Percentiles rank a stretch among this genome's conserved stretches.
phyloP scores from a whole-genome alignment of 2,329 filamentous ascomycete species.

The Teratosphaeria epicoccoides region DNA sequence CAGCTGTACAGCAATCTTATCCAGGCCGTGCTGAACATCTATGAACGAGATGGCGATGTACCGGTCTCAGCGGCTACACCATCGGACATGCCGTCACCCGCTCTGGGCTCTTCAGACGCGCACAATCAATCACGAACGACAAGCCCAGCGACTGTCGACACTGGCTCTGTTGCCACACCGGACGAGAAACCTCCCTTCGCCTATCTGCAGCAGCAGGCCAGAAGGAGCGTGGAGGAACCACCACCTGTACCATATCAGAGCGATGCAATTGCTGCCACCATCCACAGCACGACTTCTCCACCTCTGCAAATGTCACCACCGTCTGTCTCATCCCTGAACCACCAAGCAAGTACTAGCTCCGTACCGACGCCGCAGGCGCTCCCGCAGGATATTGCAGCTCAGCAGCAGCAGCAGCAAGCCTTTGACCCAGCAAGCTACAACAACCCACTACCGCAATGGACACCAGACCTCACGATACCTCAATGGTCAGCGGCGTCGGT shows the following conservation, averaged over 20 bases:
- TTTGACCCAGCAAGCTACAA: not conserved
- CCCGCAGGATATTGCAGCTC: not conserved
- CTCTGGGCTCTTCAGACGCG: constrained; percentile 31
- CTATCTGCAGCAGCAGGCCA: constrained; percentile 21
- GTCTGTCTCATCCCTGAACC: not conserved
- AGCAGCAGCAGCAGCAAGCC: constrained; percentile 1
- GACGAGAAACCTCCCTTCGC: constrained; percentile 19
- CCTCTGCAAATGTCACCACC: not conserved
- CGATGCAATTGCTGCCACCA: not conserved
- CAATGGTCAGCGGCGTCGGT: constrained; percentile 12
- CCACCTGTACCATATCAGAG: constrained; percentile 23
- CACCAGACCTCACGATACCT: constrained; percentile 4
- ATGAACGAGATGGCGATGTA: constrained; percentile 51
- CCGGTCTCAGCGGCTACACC: constrained; percentile 39
- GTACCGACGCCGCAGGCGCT: constrained; percentile 9
- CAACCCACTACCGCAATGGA: not conserved
- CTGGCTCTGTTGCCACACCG: constrained; percentile 24
- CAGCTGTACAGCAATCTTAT: constrained; percentile 81
- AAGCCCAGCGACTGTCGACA: constrained; percentile 31
- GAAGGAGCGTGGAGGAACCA: constrained; percentile 21
- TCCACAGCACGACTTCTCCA: not conserved
- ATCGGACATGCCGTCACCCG: constrained; percentile 32
- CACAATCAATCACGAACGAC: constrained; percentile 35
- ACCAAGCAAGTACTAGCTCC: constrained; percentile 1
- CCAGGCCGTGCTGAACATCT: constrained; percentile 76